Evolutionary conservation across 1,284 basidiomycete species (phyloP).

Genomic region (Ganoderma boninense): DNA sequence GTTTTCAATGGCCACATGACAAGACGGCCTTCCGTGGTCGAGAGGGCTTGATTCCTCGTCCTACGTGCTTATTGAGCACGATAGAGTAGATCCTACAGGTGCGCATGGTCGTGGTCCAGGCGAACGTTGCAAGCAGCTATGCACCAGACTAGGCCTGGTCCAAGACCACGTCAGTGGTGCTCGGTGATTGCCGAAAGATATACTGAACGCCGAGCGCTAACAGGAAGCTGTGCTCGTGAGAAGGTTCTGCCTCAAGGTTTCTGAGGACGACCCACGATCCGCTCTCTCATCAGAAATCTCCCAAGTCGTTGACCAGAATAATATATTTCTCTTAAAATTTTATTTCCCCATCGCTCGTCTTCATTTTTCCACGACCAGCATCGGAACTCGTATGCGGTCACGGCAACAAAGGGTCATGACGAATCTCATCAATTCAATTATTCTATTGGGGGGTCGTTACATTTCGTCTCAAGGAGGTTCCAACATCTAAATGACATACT

Average conservation of each 20-base stretch:
- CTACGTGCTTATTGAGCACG: too few relatives aligned
- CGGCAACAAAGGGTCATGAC: too few relatives aligned
- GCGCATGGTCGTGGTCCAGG: not conserved
- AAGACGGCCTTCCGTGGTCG: constrained; percentile 23
- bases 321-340: too few relatives aligned
- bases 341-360: too few relatives aligned
- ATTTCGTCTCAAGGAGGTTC: not conserved
- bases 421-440: not conserved
- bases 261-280: not conserved
- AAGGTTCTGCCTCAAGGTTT: not conserved
- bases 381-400: too few relatives aligned
- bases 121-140: not conserved
- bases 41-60: too few relatives aligned
- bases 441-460: not conserved
- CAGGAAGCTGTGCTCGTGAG: not conserved
- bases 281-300: not conserved
- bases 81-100: too few relatives aligned
- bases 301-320: not conserved
- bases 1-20: constrained; percentile 25
- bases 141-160: too few relatives aligned
- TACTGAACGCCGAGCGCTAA: constrained; percentile 1
- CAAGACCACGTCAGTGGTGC: not conserved
- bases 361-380: too few relatives aligned
- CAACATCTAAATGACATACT: constrained; percentile 6
- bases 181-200: not conserved